phyloP scores from a whole-genome alignment of 176 grass and related monocot genomes.

The Avena eriantha region DNA sequence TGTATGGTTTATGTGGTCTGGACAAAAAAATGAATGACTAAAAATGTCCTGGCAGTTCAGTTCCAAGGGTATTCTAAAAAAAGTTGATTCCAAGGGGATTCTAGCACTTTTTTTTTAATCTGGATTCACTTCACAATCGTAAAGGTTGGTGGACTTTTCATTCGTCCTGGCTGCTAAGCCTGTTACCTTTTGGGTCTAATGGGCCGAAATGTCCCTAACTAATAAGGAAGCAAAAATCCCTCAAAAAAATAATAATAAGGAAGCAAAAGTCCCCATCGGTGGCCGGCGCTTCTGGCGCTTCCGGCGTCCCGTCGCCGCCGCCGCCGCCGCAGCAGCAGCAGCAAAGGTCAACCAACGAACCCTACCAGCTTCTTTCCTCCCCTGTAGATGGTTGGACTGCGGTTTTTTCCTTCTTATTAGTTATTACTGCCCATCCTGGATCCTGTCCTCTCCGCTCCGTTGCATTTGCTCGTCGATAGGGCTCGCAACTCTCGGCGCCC shows the following conservation, averaged over 20 bases:
- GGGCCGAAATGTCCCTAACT: background rate
- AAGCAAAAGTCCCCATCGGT: background rate
- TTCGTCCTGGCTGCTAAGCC: background rate
- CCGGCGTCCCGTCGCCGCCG: background rate
- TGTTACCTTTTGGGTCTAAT: background rate
- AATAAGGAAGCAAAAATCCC: background rate
- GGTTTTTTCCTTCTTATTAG: background rate
- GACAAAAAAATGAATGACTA: too few relatives aligned
- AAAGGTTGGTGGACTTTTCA: background rate
- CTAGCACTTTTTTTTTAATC: too few relatives aligned
- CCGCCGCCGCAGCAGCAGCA: background rate
- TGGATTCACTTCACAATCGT: too few relatives aligned
- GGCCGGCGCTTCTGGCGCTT: background rate
- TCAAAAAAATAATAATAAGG: background rate
- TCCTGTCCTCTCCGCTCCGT: background rate
- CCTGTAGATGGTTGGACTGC: background rate
- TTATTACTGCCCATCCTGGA: background rate
- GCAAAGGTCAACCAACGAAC: background rate
- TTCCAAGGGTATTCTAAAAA: too few relatives aligned
- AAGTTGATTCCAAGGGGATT: too few relatives aligned
- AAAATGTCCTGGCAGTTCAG: too few relatives aligned
- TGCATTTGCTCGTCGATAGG: constrained; percentile 3
- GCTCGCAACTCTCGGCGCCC: background rate
- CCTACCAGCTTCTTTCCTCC: background rate
- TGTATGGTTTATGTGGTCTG: too few relatives aligned